phyloP scores from a whole-genome alignment of 345 rosid species.

The Gossypioides kirkii region DNA sequence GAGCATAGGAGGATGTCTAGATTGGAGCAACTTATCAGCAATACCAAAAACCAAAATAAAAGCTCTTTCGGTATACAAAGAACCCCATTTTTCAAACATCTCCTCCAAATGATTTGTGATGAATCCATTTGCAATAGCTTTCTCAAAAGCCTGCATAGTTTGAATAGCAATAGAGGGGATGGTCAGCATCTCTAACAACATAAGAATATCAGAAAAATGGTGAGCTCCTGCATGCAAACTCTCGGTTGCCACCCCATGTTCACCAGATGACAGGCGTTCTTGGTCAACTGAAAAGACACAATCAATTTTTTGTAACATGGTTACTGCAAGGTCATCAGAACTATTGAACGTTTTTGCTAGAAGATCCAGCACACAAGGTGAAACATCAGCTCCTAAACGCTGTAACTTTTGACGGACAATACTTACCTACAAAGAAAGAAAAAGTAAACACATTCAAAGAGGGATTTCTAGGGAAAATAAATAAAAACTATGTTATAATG shows the following conservation, averaged over 20 bases:
- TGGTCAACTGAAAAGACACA: background rate
- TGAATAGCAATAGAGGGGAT: background rate
- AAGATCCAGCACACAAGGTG: background rate
- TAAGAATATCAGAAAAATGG: slow-evolving; percentile 2
- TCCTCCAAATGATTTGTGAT: background rate
- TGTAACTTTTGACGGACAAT: background rate
- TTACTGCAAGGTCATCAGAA: background rate
- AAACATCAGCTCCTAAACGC: background rate
- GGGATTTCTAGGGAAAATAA: background rate
- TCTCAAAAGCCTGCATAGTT: background rate
- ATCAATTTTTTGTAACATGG: background rate
- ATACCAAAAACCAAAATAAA: background rate
- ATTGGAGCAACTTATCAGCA: background rate
- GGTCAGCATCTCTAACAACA: background rate
- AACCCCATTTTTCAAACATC: background rate
- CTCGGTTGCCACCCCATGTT: background rate
- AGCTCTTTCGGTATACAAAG: background rate
- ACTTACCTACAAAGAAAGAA: background rate
- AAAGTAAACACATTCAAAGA: background rate
- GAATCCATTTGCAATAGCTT: slow-evolving; percentile 7
- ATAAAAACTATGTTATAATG: background rate
- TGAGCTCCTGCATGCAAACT: background rate
- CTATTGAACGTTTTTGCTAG: background rate
- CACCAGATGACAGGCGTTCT: background rate
- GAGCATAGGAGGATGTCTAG: background rate